phyloP scores from a whole-genome alignment of 768 basidiomycete genomes.

The Kwoniella heveanensis region DNA sequence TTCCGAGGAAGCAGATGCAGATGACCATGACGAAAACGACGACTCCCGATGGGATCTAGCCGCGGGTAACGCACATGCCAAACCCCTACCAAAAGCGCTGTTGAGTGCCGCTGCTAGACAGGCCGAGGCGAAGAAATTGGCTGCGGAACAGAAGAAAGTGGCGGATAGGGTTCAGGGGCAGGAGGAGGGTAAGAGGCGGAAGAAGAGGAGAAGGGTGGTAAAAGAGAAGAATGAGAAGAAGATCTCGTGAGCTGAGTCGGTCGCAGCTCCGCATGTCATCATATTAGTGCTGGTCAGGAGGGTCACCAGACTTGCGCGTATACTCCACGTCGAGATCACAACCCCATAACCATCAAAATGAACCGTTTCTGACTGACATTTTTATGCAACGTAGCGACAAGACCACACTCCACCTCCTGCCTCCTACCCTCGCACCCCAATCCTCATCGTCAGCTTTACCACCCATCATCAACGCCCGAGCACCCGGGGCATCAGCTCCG shows the following conservation, averaged over 20 bases:
- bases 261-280: no score
- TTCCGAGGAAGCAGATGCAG: neutral
- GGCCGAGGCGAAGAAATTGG: slow-evolving; percentile 10
- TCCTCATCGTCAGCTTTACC: slow-evolving; percentile 14
- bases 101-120: slow-evolving; percentile 16
- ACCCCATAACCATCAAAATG: no score
- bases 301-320: no score
- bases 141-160: neutral
- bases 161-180: neutral
- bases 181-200: slow-evolving; percentile 20
- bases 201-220: slow-evolving; percentile 21
- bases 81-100: slow-evolving; percentile 15
- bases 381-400: neutral
- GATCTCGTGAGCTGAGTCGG: slow-evolving; percentile 22
- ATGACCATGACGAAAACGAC: slow-evolving; percentile 16
- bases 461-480: slow-evolving; percentile 20
- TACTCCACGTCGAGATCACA: no score
- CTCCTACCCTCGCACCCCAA: neutral
- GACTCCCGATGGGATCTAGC: slow-evolving; percentile 29
- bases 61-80: neutral
- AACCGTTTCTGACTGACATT: neutral
- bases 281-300: no score
- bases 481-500: neutral
- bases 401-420: neutral
- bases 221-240: slow-evolving; percentile 15